Base-by-base conservation (phyloP, 2,329 filamentous ascomycete species). In the Verticillium nubilum region DNA sequence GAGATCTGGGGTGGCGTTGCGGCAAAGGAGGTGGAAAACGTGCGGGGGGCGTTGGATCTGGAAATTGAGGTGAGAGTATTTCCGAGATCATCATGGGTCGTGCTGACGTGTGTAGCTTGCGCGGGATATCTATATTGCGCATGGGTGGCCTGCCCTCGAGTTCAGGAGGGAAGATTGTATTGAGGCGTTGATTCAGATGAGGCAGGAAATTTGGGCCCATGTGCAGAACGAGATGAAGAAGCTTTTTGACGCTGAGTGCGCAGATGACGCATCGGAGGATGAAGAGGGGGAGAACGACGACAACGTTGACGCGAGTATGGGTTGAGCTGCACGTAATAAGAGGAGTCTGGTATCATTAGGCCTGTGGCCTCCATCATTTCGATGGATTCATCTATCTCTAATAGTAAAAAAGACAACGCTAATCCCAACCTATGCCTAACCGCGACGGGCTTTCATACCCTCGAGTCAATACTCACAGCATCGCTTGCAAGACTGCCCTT, bases 391-490 rank as follows among this genome's bases (percentile, higher is more conserved):
- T 28, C 13, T 53, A n/a, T 28, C 5, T 53, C 52, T 53, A 53
- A 13, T 54, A 31, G 54, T 56, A 27, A 37, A 42, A 56, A 56
- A 56, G 17, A 15, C 19, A 56, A 56, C 54, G 54, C 54, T 56
- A 47, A 42, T 10, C 19, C 54, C 54, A 17, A 23, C 35, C 54
- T 28, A 56, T 56, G 54, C 54, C 52, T 33, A 25, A 15, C 28
- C 7, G 31, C 10, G 33, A 47, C 27, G 54, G n/a, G 47, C 26
- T 28, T 19, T 56, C 35, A 56, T 27, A 56, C 54, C 33, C 54
- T 42, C 33, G 54, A 56, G 15, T 35, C 54, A 23, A 56, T 47
- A 25, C 54, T 56, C 33, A 56, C 33, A 4, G 54, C 54, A 27
- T 50, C 35, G 33, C 54, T 56, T 23, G 42, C 42, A 5, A 47